These are phyloP conservation scores for Boletus insuetus DNA, from an alignment of 768 basidiomycete genomes.

Conservation along the genomic window DNA sequence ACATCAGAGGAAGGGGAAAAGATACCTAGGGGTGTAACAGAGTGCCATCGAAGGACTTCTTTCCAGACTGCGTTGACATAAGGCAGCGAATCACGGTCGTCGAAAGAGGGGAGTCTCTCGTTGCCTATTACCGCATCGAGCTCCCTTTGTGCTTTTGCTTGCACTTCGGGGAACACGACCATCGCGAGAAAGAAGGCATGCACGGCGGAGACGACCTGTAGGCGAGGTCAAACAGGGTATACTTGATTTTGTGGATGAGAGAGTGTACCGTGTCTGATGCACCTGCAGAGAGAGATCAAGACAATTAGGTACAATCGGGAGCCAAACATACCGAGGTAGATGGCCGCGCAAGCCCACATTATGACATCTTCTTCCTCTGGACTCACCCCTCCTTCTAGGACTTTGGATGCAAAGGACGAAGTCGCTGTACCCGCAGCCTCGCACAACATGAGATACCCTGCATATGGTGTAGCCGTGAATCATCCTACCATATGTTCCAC, in stretches of 20 bases:
- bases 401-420: slow-evolving; percentile 18
- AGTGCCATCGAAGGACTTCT: slow-evolving; percentile 27
- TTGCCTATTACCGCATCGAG: slow-evolving; percentile 23
- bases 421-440: slow-evolving; percentile 17
- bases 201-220: slow-evolving; percentile 15
- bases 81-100: slow-evolving; percentile 22
- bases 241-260: slow-evolving; percentile 32
- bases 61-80: slow-evolving; percentile 27
- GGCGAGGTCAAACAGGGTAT: background rate
- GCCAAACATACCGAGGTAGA: slow-evolving; percentile 10
- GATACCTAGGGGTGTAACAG: slow-evolving; percentile 14
- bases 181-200: slow-evolving; percentile 27
- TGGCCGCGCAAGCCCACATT: slow-evolving; percentile 13
- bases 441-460: background rate
- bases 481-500: slow-evolving; percentile 45
- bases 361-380: slow-evolving; percentile 19
- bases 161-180: slow-evolving; percentile 22
- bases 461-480: no score
- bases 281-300: background rate
- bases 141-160: slow-evolving; percentile 23
- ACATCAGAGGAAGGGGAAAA: background rate
- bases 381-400: slow-evolving; percentile 9
- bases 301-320: no score
- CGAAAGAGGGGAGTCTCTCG: slow-evolving; percentile 19
- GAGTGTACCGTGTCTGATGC: background rate